Base-by-base conservation (phyloP, 345 rosid species). In the Hirschfeldia incana region DNA sequence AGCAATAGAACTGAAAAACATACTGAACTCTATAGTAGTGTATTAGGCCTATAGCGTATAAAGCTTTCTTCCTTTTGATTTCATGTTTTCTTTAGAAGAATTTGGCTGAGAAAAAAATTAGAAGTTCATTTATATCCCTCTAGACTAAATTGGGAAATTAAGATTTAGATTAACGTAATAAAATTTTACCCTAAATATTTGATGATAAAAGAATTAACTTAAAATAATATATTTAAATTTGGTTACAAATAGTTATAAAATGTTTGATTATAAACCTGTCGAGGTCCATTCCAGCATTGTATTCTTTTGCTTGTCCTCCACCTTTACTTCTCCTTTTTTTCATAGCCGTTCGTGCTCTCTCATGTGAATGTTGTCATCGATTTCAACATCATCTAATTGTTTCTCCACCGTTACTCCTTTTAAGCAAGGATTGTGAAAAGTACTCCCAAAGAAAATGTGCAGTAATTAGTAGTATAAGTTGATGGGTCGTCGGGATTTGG, bases 351-450 rank as follows among this genome's bases (percentile, higher is more conserved):
- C 42, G 42, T 37, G 42, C 42, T 37, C 42, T 37, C 42, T 37
- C 42, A 37, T 37, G 42, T 2, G 42, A 37, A 37, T 37, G 42
- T 8, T 37, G 10, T 37, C 42, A 37, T 37, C 10, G 11, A 8
- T 37, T 37, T 8, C 42, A 39, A 39, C 12, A 39, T 39, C 46
- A 39, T 39, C 46, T 39, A 39, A 10, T 2, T 39, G 46, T 39
- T 39, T 39, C 13, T 39, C 46, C 46, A 39, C 12, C 46, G 46
- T 39, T 39, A 39, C 12, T 39, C 12, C 12, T 39, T 39, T 39
- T 16, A 8, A 60, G 29, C 36, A 59, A 68, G 73, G 73, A 17
- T 59, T 49, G 59, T 29, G 67, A 42, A 76, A 30, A 60, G 0
- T 29, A 67, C 3, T 55, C 53, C 36, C 6, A 51, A 39, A 39